Percentiles rank a stretch among this genome's conserved stretches.
Conservation (phyloP, 495 filamentous ascomycete genomes). For the Annulohypoxylon bovei region DNA sequence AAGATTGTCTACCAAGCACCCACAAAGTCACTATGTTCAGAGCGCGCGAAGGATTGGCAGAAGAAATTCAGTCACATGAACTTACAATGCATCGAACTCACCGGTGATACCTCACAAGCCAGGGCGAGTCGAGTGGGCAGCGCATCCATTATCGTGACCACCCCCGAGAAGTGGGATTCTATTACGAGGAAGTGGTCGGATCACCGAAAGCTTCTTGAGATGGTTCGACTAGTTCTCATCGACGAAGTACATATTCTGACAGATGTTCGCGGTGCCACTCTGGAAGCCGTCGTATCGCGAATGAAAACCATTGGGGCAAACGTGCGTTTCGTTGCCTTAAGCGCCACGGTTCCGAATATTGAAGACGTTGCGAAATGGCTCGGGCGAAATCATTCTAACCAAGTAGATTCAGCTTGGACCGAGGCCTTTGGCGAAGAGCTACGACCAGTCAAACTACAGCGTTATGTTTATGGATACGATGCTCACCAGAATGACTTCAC, state of each 20-base stretch:
- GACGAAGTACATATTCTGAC: slow-evolving; percentile 98
- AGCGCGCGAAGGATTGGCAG: slow-evolving; percentile 84
- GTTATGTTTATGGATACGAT: slow-evolving; percentile 80
- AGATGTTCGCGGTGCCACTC: slow-evolving; percentile 85
- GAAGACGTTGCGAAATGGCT: slow-evolving; percentile 91
- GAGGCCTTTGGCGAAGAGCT: slow-evolving; percentile 94
- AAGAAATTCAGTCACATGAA: slow-evolving; percentile 81
- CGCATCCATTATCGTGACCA: slow-evolving; percentile 93
- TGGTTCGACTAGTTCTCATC: slow-evolving; percentile 92
- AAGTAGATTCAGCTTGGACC: slow-evolving; percentile 72
- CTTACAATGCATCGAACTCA: slow-evolving; percentile 84
- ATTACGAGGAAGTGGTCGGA: slow-evolving; percentile 97
- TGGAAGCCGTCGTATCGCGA: slow-evolving; percentile 95
- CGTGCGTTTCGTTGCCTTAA: slow-evolving; percentile 90
- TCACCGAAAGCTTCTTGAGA: slow-evolving; percentile 80
- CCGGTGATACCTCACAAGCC: slow-evolving; percentile 84
- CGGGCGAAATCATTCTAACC: slow-evolving; percentile 75
- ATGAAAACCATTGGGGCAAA: slow-evolving; percentile 93
- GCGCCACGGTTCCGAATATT: slow-evolving; percentile 94
- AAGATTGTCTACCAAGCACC: slow-evolving; percentile 97
- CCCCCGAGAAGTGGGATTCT: slow-evolving; percentile 98
- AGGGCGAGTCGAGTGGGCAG: slow-evolving; percentile 79
- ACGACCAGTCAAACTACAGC: slow-evolving; percentile 86
- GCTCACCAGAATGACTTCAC: slow-evolving; percentile 79
- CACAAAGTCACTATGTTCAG: slow-evolving; percentile 90